Base-by-base conservation (phyloP, 768 basidiomycete species). In the Zangia roseola region DNA sequence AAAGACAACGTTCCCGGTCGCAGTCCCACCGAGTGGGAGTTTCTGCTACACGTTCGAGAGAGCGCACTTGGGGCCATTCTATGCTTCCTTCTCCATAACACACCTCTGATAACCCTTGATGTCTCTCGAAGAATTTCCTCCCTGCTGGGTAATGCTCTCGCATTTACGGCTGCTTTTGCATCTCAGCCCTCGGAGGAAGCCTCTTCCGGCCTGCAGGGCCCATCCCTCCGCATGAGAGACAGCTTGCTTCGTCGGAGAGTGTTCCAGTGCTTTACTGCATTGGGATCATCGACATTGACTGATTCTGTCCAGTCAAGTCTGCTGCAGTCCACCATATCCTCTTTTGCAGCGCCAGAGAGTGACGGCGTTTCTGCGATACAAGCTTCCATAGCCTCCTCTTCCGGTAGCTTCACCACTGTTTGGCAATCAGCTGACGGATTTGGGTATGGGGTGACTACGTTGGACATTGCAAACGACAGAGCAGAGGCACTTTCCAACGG, bases 391-490 rank as follows among this genome's bases (percentile, higher is more conserved):
- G 88, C 89, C 0, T 85, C 90, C 1, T 90, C 85, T 6, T 78
- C 89, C 0, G 94, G 94, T 1, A 74, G 81, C 0, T 94, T 97
- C 67, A 84, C 83, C 3, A 82, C 80, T 13, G 77, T 99, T 12
- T 98, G 95, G 95, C 81, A 86, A 47, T 80, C 81, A 47, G 75
- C 78, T 2, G 95, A 98, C 65, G 91, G 92, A 6, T 95, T 93
- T 69, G 94, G 84, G 0, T 94, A 91, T 68, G 95, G 95, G 0
- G 84, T 97, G 2, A 91, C 91, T 4, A 86, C 78, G 36, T 70
- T 84, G 19, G 79, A 83, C 40, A 66, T 82, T 19, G 62, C 69
- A 12, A 76, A 81, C 40, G 74, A 79, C 44, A 69, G 74, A 34
- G 59, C 61, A 7, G 70, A 71, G 31, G 57, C 42, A 12, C 31